These are phyloP conservation scores for Conringia planisiliqua DNA, from an alignment of 345 rosid genomes.

Conservation along the genomic window DNA sequence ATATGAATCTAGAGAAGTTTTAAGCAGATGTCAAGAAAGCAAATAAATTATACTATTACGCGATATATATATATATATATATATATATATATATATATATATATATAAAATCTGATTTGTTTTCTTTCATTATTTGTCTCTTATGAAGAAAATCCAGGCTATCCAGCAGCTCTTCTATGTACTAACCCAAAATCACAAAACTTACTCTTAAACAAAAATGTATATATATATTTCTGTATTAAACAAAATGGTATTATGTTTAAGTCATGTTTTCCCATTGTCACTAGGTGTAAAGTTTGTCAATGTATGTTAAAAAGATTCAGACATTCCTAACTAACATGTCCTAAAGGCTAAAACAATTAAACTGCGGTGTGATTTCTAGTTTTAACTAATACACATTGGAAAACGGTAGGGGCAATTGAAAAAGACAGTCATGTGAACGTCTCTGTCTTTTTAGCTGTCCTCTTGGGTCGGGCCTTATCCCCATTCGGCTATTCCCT, in stretches of 20 bases:
- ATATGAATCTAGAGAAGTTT: no score
- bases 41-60: no score
- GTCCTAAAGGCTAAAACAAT: not conserved
- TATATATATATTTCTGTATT: not conserved
- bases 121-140: no score
- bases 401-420: not conserved
- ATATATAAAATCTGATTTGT: no score
- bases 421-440: constrained; percentile 23
- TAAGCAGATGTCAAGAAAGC: no score
- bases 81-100: no score
- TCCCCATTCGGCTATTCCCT: not conserved
- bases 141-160: no score
- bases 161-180: no score
- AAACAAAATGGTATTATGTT: not conserved
- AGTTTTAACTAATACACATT: not conserved
- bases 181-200: not conserved
- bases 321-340: not conserved
- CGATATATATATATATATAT: no score
- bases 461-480: not conserved
- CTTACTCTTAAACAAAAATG: not conserved
- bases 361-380: not conserved
- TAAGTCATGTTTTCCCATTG: not conserved
- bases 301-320: not conserved
- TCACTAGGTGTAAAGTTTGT: not conserved
- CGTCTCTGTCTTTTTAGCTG: constrained; percentile 9